Percentiles rank a stretch among this genome's conserved stretches.
These are phyloP conservation scores for Rhodamnia rubescens DNA, from an alignment of 345 rosid species.

Conservation along the genomic window DNA sequence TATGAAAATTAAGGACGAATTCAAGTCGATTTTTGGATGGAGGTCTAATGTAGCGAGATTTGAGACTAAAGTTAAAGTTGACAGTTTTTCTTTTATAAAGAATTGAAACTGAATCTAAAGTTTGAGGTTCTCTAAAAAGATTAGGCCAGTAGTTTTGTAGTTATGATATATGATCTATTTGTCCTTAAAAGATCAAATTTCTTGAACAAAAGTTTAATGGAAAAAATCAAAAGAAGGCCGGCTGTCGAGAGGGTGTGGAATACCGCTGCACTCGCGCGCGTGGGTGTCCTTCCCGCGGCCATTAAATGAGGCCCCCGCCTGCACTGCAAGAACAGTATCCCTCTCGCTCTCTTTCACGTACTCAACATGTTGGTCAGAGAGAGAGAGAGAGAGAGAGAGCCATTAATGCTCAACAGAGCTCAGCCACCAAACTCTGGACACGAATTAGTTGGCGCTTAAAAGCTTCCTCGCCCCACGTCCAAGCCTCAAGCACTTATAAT, in stretches of 20 bases:
- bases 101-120: too few relatives aligned
- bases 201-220: too few relatives aligned
- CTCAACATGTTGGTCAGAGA: not conserved
- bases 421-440: slow-evolving; percentile 27
- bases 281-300: slow-evolving; percentile 40
- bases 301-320: slow-evolving; percentile 11
- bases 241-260: not conserved
- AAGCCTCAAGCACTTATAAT: not conserved
- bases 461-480: not conserved
- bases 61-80: too few relatives aligned
- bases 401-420: slow-evolving; percentile 41
- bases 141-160: too few relatives aligned
- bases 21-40: too few relatives aligned
- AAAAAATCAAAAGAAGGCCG: too few relatives aligned
- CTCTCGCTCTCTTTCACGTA: not conserved
- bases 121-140: too few relatives aligned
- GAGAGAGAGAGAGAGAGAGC: not conserved
- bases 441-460: slow-evolving; percentile 3
- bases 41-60: too few relatives aligned
- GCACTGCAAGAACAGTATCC: not conserved
- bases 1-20: too few relatives aligned
- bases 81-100: too few relatives aligned
- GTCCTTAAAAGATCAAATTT: too few relatives aligned
- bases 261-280: not conserved
- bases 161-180: too few relatives aligned